phyloP scores from a whole-genome alignment of 2,329 filamentous ascomycete genomes.

The Penicillium sp. region DNA sequence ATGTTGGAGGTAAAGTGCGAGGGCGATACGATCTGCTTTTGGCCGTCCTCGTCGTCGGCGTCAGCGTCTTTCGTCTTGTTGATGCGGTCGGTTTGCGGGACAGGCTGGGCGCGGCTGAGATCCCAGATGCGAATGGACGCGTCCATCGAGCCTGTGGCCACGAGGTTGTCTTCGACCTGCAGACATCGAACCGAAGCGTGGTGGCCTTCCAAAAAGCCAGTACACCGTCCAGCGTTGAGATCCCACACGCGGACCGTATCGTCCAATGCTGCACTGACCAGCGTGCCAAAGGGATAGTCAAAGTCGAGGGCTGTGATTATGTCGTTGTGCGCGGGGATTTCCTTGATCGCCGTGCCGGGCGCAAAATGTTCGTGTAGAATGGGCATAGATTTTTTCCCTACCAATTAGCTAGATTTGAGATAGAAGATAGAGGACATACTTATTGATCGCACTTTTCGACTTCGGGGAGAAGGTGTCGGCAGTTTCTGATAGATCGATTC shows the following conservation, averaged over 20 bases:
- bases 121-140: slow-evolving; percentile 95
- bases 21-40: slow-evolving; percentile 65
- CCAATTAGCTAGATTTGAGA: no score
- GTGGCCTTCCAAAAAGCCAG: slow-evolving; percentile 88
- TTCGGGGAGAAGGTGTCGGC: slow-evolving; percentile 61
- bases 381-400: slow-evolving; percentile 72
- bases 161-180: slow-evolving; percentile 92
- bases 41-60: slow-evolving; percentile 43
- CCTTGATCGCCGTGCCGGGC: slow-evolving; percentile 79
- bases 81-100: slow-evolving; percentile 59
- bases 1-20: slow-evolving; percentile 69
- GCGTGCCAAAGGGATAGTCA: slow-evolving; percentile 91
- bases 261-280: slow-evolving; percentile 88
- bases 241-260: slow-evolving; percentile 97
- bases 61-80: slow-evolving; percentile 50
- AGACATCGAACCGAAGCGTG: slow-evolving; percentile 87
- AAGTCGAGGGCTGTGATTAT: slow-evolving; percentile 89
- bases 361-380: slow-evolving; percentile 94
- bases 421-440: slow-evolving; percentile 24
- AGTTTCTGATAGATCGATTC: slow-evolving; percentile 96
- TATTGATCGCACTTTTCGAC: slow-evolving; percentile 45
- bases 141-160: slow-evolving; percentile 91
- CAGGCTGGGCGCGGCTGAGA: slow-evolving; percentile 77
- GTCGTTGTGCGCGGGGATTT: slow-evolving; percentile 85
- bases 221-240: slow-evolving; percentile 85